Conservation (phyloP, 2,329 filamentous ascomycete genomes). For the Monosporascus sp. region DNA sequence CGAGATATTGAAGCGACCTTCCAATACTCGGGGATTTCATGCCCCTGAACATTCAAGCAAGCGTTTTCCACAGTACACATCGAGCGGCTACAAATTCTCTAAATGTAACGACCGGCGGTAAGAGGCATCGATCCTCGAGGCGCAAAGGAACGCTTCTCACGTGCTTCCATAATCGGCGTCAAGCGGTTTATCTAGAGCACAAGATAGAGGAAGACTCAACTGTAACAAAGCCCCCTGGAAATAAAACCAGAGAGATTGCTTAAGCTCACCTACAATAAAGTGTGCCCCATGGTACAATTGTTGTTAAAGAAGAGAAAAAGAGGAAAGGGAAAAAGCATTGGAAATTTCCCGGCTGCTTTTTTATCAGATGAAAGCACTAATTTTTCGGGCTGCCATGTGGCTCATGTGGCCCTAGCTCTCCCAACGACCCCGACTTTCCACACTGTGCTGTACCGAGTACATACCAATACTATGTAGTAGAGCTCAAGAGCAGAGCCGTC, state of each 20-base stretch:
- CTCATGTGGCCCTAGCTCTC: neutral
- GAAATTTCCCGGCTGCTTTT: neutral
- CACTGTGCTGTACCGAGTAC: neutral
- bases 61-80: no score
- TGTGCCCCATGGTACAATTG: slow-evolving; percentile 64
- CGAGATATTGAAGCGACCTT: no score
- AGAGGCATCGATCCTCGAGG: slow-evolving; percentile 61
- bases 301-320: slow-evolving; percentile 40
- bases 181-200: slow-evolving; percentile 54
- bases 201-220: slow-evolving; percentile 70
- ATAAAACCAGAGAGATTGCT: slow-evolving; percentile 34
- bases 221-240: slow-evolving; percentile 35
- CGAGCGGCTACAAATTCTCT: neutral
- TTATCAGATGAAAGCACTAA: neutral
- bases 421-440: neutral
- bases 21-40: no score
- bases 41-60: no score
- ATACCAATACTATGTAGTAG: no score
- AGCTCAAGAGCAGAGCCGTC: neutral
- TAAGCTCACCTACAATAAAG: slow-evolving; percentile 70
- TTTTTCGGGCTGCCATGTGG: neutral
- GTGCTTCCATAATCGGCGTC: slow-evolving; percentile 69
- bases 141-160: slow-evolving; percentile 45
- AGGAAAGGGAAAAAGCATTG: slow-evolving; percentile 22
- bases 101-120: slow-evolving; percentile 70